phyloP scores from a whole-genome alignment of 148 eudicot species.

The Fagopyrum esculentum region DNA sequence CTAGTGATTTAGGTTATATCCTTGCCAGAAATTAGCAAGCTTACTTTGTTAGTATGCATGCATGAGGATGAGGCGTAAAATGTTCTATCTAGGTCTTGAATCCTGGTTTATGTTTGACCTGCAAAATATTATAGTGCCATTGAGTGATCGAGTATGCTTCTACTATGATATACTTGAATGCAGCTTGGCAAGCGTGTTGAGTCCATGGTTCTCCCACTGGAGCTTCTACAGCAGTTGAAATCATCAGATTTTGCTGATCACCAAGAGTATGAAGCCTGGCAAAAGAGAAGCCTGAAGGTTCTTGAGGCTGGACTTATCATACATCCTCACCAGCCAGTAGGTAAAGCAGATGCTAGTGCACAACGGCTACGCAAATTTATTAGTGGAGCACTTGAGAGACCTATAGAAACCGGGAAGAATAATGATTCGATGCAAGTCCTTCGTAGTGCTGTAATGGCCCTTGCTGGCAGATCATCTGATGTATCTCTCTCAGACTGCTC shows the following conservation, averaged over 20 bases:
- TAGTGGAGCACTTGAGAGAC: constrained; percentile 70
- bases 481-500: constrained; percentile 60
- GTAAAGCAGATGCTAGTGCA: constrained; percentile 59
- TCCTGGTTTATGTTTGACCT: not conserved
- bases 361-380: constrained; percentile 65
- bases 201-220: constrained; percentile 80
- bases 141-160: not conserved
- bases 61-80: not conserved
- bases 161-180: constrained; percentile 13
- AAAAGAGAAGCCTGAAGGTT: constrained; percentile 68
- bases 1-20: too few relatives aligned
- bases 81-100: not conserved
- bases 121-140: not conserved
- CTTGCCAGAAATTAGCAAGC: too few relatives aligned
- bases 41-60: too few relatives aligned
- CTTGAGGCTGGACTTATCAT: constrained; percentile 90
- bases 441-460: constrained; percentile 72
- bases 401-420: constrained; percentile 86
- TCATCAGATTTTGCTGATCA: constrained; percentile 77
- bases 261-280: constrained; percentile 83
- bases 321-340: constrained; percentile 73
- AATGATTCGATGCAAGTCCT: constrained; percentile 87
- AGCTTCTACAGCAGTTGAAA: constrained; percentile 88
- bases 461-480: constrained; percentile 71
- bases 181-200: constrained; percentile 86